Conservation (phyloP, 441 rosid species). For the Euphorbia corollata region DNA sequence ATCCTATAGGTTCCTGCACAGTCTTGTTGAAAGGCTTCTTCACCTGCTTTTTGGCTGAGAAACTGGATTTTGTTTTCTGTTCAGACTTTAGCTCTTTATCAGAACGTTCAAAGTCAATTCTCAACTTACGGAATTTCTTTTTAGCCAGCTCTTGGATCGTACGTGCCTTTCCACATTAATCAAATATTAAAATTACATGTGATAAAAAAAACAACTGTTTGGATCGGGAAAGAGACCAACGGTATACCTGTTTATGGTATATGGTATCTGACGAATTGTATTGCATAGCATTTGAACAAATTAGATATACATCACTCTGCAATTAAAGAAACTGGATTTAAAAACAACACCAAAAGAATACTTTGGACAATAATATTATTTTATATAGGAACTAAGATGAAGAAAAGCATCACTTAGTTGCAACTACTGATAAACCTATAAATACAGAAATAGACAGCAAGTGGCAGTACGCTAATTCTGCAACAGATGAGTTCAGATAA, state of each 20-base stretch:
- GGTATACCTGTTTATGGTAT: conserved; percentile 65
- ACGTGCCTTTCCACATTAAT: conserved; percentile 49
- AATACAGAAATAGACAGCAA: background rate
- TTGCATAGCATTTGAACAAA: conserved; percentile 89
- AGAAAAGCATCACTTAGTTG: background rate
- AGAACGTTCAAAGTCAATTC: conserved; percentile 43
- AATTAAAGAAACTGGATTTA: conserved; percentile 22
- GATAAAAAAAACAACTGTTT: background rate
- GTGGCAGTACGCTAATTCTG: background rate
- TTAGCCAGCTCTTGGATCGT: conserved; percentile 72
- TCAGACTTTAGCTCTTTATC: conserved; percentile 57
- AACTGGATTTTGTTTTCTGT: conserved; percentile 40
- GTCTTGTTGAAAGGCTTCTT: conserved; percentile 41
- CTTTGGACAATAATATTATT: background rate
- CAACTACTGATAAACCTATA: background rate
- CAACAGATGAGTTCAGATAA: background rate
- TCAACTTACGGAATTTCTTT: conserved; percentile 65
- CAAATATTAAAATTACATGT: conserved; percentile 15
- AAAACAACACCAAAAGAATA: background rate
- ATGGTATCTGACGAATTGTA: conserved; percentile 73
- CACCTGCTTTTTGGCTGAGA: conserved; percentile 44
- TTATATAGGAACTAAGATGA: background rate
- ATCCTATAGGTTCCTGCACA: conserved; percentile 37
- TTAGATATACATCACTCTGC: conserved; percentile 75
- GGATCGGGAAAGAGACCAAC: conserved; percentile 8